A percentile compares a stretch with the other conserved stretches of the same genome.
Conservation (phyloP, 2,329 filamentous ascomycete genomes). For the Paecilomyces niveus region DNA sequence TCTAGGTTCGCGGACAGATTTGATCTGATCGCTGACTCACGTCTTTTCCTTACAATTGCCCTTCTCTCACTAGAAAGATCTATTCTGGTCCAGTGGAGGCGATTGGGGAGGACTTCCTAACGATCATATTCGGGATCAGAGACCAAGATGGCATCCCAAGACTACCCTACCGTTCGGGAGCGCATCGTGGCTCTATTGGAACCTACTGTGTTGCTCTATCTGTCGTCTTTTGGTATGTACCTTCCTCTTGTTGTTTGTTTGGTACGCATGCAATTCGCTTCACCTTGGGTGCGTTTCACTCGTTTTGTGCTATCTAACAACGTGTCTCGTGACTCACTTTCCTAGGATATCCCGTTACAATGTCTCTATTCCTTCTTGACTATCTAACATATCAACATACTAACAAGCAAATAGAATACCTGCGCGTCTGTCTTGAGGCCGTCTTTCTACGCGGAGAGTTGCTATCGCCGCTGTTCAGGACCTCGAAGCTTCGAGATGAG, state of each 20-base stretch:
- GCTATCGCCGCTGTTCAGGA: conserved; percentile 26
- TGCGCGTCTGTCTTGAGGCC: conserved; percentile 23
- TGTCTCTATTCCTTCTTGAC: neutral
- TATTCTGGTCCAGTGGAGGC: neutral
- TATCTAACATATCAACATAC: neutral
- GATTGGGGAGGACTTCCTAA: neutral
- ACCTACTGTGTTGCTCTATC: neutral
- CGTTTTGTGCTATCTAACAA: too few relatives aligned
- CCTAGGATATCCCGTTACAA: too few relatives aligned
- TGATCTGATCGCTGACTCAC: too few relatives aligned
- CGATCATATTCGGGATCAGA: neutral
- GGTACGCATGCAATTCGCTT: neutral
- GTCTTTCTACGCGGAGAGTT: conserved; percentile 26
- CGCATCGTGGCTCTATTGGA: neutral
- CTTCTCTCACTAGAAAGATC: too few relatives aligned
- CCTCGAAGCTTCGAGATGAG: conserved; percentile 28
- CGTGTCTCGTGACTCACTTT: too few relatives aligned
- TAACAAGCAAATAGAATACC: conserved; percentile 20
- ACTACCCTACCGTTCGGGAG: neutral
- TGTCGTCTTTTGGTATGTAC: conserved; percentile 2
- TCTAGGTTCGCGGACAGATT: too few relatives aligned
- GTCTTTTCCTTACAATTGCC: too few relatives aligned
- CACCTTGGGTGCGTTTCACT: too few relatives aligned
- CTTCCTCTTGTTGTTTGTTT: neutral
- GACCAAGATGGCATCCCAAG: neutral